Percentiles rank a stretch among this genome's conserved stretches.
Conservation (phyloP, 2,329 filamentous ascomycete species). For the Acarospora socialis region DNA sequence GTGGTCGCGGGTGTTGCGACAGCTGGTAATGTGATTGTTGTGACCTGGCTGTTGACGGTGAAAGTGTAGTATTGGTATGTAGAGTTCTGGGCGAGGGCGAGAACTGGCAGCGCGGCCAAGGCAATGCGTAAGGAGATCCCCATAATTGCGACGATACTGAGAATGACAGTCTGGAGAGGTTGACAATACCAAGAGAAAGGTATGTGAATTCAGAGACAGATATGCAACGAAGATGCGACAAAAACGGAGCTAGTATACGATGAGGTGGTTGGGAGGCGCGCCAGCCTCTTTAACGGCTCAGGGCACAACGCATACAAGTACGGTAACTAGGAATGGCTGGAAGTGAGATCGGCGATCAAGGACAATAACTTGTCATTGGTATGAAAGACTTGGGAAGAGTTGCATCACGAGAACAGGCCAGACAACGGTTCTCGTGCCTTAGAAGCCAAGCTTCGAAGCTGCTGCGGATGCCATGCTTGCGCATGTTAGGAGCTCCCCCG, state of each 20-base stretch:
- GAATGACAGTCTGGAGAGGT: neutral
- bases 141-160: neutral
- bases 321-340: neutral
- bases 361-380: too few species aligned
- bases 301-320: conserved; percentile 1
- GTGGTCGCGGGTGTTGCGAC: conserved; percentile 6
- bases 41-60: conserved; percentile 6
- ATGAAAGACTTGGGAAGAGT: too few species aligned
- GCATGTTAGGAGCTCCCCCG: too few species aligned
- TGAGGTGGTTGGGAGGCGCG: conserved; percentile 8
- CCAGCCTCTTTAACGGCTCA: conserved; percentile 4
- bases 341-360: too few species aligned
- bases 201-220: conserved; percentile 1
- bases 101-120: conserved; percentile 8
- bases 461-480: too few species aligned
- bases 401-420: too few species aligned
- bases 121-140: conserved; percentile 8
- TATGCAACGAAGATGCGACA: neutral
- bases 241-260: conserved; percentile 3
- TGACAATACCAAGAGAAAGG: neutral
- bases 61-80: conserved; percentile 10
- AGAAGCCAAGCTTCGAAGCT: too few species aligned
- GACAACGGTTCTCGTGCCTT: too few species aligned
- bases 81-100: conserved; percentile 9
- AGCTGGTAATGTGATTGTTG: conserved; percentile 8